Conservation (phyloP, 371 early-diverging fungal species). For the Lichtheimia ornata region DNA sequence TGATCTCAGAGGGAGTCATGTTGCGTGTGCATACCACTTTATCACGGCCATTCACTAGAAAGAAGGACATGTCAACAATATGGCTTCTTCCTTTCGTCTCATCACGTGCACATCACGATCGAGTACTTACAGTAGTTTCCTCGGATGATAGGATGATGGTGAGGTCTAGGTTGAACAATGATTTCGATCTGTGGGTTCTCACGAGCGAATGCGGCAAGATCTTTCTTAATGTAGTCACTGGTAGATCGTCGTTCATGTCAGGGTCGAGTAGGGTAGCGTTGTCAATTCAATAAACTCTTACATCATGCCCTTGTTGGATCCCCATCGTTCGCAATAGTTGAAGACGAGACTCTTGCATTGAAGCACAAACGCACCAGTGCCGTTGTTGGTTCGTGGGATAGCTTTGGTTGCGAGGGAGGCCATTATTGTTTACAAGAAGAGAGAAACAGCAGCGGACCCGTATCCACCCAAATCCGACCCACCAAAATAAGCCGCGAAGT, state of each 20-base stretch:
- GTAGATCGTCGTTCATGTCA: neutral
- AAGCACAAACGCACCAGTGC: slow-evolving; percentile 79
- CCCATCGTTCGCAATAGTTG: slow-evolving; percentile 85
- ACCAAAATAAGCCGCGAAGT: too few relatives aligned
- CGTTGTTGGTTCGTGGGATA: slow-evolving; percentile 65
- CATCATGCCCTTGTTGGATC: slow-evolving; percentile 82
- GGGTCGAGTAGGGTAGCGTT: neutral
- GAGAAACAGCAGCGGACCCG: neutral
- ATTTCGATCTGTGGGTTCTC: slow-evolving; percentile 82
- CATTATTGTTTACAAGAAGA: slow-evolving; percentile 7
- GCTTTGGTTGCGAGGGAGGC: slow-evolving; percentile 9
- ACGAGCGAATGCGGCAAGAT: slow-evolving; percentile 67
- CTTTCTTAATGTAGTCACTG: slow-evolving; percentile 74
- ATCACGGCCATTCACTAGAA: slow-evolving; percentile 70
- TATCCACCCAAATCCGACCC: too few relatives aligned
- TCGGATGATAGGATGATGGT: slow-evolving; percentile 75
- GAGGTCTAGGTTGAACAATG: slow-evolving; percentile 77
- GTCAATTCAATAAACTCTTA: slow-evolving; percentile 31
- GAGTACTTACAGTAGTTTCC: slow-evolving; percentile 69
- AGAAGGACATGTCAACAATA: neutral
- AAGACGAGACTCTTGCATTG: slow-evolving; percentile 83
- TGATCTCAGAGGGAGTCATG: slow-evolving; percentile 61
- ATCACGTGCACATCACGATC: neutral
- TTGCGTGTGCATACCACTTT: slow-evolving; percentile 76
- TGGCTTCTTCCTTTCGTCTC: too few relatives aligned